Evolutionary conservation across 1,139 yeast genomes (phyloP), one percentile per base, ranked within the genome.

Genomic region (Pneumocystis canis): DNA sequence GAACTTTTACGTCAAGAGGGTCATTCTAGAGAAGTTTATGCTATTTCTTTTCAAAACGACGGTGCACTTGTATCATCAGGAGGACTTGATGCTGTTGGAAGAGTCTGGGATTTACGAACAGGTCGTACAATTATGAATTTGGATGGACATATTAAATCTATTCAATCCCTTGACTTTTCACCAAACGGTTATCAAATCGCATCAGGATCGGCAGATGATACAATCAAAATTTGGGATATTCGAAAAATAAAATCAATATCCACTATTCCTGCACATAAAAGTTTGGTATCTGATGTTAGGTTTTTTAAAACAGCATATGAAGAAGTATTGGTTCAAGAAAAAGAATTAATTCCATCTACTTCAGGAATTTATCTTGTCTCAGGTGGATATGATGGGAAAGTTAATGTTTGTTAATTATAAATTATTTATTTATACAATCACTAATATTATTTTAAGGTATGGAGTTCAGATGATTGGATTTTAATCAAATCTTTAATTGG

Each of bases 21-120:
- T 0, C 97, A 92, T 70, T 77, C 89, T 1, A 84, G 83, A 68
- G 92, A 84, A 64, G 83, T 90, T 0, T 83, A 82, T 67, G 72
- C 84, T 1, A 75, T 87, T 1, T 74, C 81, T 0, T 80, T 86
- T 67, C 96, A 90, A 64, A 79, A 80, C 0, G 96, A 89, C 70
- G 97, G 97, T 0, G 78, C 92, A 3, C 72, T 92, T 5, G 71
- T 85, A 11, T 84, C 85, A 0, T 82, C 90, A 7, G 95, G 86
- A 1, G 96, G 97, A 0, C 75, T 84, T 9, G 97, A 92, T 72
- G 88, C 86, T 0, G 74, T 84, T 25, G 84, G 84, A 0, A 76
- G 86, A 60, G 71, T 89, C 5, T 92, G 97, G 97, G 98, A 92
- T 73, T 71, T 92, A 61, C 76, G 98, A 63, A 79, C 87, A 0